Evolutionary conservation across 2,329 filamentous ascomycete genomes (phyloP).

Genomic region (Colletotrichum agaves): DNA sequence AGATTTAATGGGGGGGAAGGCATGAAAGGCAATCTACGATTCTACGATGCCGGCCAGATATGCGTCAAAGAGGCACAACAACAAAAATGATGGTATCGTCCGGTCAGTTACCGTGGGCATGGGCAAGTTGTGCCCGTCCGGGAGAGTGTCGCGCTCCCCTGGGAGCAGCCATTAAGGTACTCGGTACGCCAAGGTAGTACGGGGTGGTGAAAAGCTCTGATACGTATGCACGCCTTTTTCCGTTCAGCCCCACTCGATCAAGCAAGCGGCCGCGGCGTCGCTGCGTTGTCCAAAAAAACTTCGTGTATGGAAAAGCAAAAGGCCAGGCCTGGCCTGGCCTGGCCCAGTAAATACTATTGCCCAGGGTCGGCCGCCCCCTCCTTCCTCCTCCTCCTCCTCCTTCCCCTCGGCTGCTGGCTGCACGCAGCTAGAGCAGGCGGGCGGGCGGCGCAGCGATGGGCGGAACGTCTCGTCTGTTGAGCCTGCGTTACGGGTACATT

Average conservation of each 20-base stretch:
- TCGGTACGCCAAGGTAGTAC: too few relatives aligned
- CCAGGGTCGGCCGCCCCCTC: background rate
- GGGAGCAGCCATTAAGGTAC: too few relatives aligned
- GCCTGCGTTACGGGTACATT: conserved; percentile 37
- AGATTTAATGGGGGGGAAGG: background rate
- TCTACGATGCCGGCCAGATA: background rate
- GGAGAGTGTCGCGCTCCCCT: background rate
- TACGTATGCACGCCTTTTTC: background rate
- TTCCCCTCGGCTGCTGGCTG: conserved; percentile 1
- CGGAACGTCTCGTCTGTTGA: conserved; percentile 34
- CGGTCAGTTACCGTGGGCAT: background rate
- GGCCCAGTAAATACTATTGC: conserved; percentile 8
- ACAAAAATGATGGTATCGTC: background rate
- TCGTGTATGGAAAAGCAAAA: background rate
- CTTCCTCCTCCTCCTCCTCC: background rate
- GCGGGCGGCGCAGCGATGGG: conserved; percentile 11
- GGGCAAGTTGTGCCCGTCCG: conserved; percentile 8
- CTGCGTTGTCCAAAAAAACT: conserved; percentile 13
- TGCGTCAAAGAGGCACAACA: background rate
- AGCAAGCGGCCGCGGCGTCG: conserved; percentile 27
- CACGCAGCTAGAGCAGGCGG: conserved; percentile 10
- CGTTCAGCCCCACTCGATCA: conserved; percentile 22
- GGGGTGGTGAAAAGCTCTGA: background rate
- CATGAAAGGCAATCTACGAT: background rate
- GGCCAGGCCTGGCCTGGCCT: conserved; percentile 10